Base-by-base conservation (phyloP, 1,139 yeast species). In the Pichia sp. region DNA sequence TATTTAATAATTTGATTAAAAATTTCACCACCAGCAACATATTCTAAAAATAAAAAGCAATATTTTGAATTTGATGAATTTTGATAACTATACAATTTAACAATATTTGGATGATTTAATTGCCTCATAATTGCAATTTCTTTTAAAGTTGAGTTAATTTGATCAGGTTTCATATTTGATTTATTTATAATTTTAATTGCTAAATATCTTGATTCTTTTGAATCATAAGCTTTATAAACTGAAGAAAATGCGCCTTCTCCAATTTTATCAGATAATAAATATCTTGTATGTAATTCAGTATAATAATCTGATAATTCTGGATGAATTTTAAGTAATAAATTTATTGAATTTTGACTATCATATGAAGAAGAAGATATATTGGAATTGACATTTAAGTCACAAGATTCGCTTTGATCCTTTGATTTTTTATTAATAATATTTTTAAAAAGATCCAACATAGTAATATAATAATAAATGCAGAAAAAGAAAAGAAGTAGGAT, bases 1-100 rank as follows among this genome's bases (percentile, higher is more conserved):
- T 81, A 83, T 58, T 88, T 84, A 40, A 92, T 95, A 54, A 78
- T 77, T 50, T 79, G 75, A 43, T 78, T 72, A 59, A 78, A 78
- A 32, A 78, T 72, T 59, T 78, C 83, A 2, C 83, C 83, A 2
- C 83, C 83, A 27, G 63, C 56, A 3, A 75, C 74, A 51, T 74
- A 67, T 57, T 78, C 83, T 58, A 78, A 75, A 39, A 76, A 78
- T 41, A 78, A 70, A 56, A 76, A 77, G 60, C 79, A 78, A 44
- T 53, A 65, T 39, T 48, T 55, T 56, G 76, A 75, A 11, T 39
- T 40, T 58, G 71, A 70, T 4, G 74, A 66, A 54, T 78, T 80
- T 53, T 76, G 72, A 58, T 74, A 75, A 54, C 72, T 76, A 50
- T 73, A 70, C 48, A 78, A 68, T 50, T 66, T 66, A 27, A 76